A percentile compares a stretch with the other conserved stretches of the same genome.
Evolutionary conservation across 2,329 filamentous ascomycete species (phyloP).

Genomic region (Fusarium sp.): DNA sequence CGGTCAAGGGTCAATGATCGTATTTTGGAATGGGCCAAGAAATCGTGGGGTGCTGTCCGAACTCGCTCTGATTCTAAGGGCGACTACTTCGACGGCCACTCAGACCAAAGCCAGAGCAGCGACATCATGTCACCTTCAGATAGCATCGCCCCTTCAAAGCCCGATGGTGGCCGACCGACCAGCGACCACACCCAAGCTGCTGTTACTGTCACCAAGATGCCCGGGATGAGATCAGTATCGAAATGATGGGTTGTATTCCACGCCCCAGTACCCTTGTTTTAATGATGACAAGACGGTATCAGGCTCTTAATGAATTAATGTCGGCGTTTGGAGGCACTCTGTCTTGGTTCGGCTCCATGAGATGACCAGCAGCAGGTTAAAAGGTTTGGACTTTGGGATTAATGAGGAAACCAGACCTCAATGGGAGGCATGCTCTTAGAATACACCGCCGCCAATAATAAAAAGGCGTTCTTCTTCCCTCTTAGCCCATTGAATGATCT

Average conservation of each 20-base stretch:
- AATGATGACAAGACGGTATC: conserved; percentile 24
- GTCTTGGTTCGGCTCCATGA: conserved; percentile 26
- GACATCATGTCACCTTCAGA: conserved; percentile 29
- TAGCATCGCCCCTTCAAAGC: conserved; percentile 30
- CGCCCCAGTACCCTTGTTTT: conserved; percentile 5
- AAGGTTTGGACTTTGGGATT: conserved; percentile 37
- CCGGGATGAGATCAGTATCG: conserved; percentile 23
- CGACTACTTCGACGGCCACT: conserved; percentile 36
- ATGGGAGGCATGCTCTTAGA: conserved; percentile 53
- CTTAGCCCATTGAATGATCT: conserved; percentile 90
- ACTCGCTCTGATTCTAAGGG: conserved; percentile 41
- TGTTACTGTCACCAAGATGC: conserved; percentile 29
- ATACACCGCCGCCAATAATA: conserved; percentile 96
- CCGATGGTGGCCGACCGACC: conserved; percentile 18
- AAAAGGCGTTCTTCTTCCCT: conserved; percentile 94
- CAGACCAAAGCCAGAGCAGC: conserved; percentile 32
- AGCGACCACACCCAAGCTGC: conserved; percentile 24
- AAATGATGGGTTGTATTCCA: conserved; percentile 21
- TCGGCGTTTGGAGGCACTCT: conserved; percentile 40
- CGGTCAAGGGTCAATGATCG: conserved; percentile 49
- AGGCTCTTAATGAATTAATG: conserved; percentile 40
- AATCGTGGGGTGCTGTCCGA: conserved; percentile 46
- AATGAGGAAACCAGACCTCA: conserved; percentile 35
- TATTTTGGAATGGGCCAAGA: conserved; percentile 51
- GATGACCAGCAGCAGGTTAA: conserved; percentile 31